Evolutionary conservation across 192 early-diverging fungal genomes (phyloP).

Genomic region (Coemansia sp.): DNA sequence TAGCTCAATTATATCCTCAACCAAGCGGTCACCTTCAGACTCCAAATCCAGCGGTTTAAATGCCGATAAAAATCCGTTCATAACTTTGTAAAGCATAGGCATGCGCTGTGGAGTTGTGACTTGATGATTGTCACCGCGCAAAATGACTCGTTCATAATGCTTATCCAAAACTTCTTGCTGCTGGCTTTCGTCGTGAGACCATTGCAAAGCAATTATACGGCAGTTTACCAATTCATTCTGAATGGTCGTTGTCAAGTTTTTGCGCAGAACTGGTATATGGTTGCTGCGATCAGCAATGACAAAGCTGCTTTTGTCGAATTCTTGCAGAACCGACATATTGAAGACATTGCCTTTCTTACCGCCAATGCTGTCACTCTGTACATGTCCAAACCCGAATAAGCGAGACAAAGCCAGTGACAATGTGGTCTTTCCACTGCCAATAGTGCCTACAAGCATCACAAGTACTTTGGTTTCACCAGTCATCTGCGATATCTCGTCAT

Average conservation of each 20-base stretch:
- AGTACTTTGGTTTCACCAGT: constrained; percentile 29
- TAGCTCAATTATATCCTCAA: constrained; percentile 61
- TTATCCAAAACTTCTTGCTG: constrained; percentile 54
- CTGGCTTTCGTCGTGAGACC: constrained; percentile 59
- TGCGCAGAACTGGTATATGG: constrained; percentile 59
- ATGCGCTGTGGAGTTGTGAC: constrained; percentile 67
- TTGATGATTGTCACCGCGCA: constrained; percentile 80
- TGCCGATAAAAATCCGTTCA: constrained; percentile 55
- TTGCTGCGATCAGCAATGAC: constrained; percentile 87
- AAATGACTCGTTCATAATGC: constrained; percentile 55
- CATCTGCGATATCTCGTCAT: constrained; percentile 8
- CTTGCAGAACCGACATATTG: constrained; percentile 56
- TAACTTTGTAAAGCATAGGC: constrained; percentile 56
- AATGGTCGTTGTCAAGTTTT: constrained; percentile 54
- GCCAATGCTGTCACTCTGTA: constrained; percentile 80
- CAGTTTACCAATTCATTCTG: constrained; percentile 58
- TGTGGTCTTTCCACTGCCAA: constrained; percentile 75
- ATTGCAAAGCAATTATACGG: constrained; percentile 69
- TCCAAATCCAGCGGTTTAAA: constrained; percentile 58
- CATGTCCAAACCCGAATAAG: constrained; percentile 66
- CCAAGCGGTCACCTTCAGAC: constrained; percentile 49
- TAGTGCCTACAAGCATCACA: constrained; percentile 73
- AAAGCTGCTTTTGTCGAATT: constrained; percentile 57
- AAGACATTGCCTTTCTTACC: constrained; percentile 62
- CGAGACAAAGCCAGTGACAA: constrained; percentile 55